phyloP scores from a whole-genome alignment of 2,329 filamentous ascomycete genomes.

The Diaporthe sp. region DNA sequence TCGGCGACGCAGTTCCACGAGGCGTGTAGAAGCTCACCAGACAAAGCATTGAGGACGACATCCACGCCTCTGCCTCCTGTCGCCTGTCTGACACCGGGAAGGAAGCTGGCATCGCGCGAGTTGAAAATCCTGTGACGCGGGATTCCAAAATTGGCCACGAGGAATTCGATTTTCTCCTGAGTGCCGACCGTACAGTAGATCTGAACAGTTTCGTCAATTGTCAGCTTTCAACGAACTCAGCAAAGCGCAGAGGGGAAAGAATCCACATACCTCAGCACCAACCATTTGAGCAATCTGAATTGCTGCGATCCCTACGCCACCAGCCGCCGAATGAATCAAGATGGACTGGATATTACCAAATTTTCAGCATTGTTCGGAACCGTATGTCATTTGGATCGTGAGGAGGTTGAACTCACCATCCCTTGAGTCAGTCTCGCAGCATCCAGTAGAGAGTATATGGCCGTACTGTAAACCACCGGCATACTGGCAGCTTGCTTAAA shows the following conservation, averaged over 20 bases:
- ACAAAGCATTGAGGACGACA: conserved; percentile 27
- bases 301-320: conserved; percentile 31
- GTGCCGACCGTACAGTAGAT: conserved; percentile 18
- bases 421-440: conserved; percentile 5
- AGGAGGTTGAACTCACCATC: neutral
- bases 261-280: conserved; percentile 10
- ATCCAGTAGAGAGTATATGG: conserved; percentile 20
- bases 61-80: conserved; percentile 31
- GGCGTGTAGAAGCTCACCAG: conserved; percentile 13
- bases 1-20: conserved; percentile 31
- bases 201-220: neutral
- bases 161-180: neutral
- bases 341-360: neutral
- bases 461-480: conserved; percentile 29
- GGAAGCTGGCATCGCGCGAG: conserved; percentile 17
- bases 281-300: conserved; percentile 27
- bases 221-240: neutral
- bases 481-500: conserved; percentile 35
- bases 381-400: neutral
- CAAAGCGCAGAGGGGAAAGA: neutral
- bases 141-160: neutral
- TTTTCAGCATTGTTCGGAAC: neutral
- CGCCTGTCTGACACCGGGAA: neutral
- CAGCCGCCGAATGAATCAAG: conserved; percentile 29
- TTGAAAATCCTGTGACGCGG: conserved; percentile 9